Evolutionary conservation across 2,329 filamentous ascomycete species (phyloP), one percentile per base, ranked within the genome.

Genomic region (Aspergillus sp.): DNA sequence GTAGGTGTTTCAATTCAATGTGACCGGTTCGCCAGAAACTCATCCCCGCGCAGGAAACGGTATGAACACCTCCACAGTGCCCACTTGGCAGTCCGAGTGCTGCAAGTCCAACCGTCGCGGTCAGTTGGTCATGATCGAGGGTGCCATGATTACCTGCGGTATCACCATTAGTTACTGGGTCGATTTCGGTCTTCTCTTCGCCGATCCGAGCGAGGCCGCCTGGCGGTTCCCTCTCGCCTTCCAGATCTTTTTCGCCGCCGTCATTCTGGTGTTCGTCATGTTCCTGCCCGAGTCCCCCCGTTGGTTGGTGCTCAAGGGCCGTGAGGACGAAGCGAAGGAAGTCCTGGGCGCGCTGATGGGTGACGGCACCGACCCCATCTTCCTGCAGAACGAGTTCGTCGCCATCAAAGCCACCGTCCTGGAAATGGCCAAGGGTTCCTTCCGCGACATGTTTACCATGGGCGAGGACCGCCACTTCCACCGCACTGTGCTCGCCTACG

Each of bases 381-480:
- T 71, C 43, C 64, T 82, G 25, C 68, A 74, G 19, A 70, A 71
- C 25, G 78, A 81, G 52, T 80, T 79, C 58, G 65, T 70, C 2
- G 76, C 77, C 5, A 80, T 82, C 68, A 81, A 81, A 59, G 78
- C 79, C 36, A 79, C 78, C 3, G 78, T 80, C 1, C 58, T 79
- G 46, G 77, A 81, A 55, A 76, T 69, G 67, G 60, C 78, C 64
- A 72, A 76, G 52, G 77, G 65, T 4, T 80, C 69, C 71, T 84
- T 84, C 68, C 65, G 67, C 5, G 82, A 85, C 56, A 76, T 85
- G 53, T 85, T 85, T 68, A 83, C 78, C 55, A 81, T 81, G 76
- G 76, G 72, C 54, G 78, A 81, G 56, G 74, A 83, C 62, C 76
- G 80, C 40, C 78, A 83, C 66, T 73, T 83, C 55, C 81, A 83